Evolutionary conservation across 108 stramenopile genomes (phyloP).

Genomic region (Pseudonitzschia delicatissima): DNA sequence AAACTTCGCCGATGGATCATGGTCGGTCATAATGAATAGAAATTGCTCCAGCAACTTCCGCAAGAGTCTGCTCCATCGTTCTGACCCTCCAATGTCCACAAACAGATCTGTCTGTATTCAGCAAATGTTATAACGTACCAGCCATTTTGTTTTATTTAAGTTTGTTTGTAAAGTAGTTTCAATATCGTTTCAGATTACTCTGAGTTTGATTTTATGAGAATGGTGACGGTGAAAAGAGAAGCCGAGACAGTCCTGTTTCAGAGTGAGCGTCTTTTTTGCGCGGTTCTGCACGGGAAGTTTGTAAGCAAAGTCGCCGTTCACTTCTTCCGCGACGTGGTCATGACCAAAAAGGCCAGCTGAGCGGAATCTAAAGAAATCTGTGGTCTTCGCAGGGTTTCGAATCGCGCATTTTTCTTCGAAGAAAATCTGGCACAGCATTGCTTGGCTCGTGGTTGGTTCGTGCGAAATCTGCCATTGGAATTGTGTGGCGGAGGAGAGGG

Average conservation of each 20-base stretch:
- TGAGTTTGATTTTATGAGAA: constrained; percentile 11
- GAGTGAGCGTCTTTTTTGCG: not conserved
- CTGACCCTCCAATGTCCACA: no score
- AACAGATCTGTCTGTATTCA: no score
- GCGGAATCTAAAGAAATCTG: no score
- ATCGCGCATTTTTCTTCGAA: not conserved
- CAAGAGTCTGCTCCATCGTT: no score
- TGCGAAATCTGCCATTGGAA: no score
- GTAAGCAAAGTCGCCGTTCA: no score
- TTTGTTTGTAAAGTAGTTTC: not conserved
- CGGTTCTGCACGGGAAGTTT: not conserved
- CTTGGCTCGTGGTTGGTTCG: not conserved
- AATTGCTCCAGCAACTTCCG: no score
- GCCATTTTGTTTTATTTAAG: not conserved
- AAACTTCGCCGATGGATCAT: no score
- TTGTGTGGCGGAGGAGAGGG: constrained; percentile 1
- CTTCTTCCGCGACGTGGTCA: not conserved
- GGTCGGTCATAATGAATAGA: no score
- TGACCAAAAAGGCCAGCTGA: no score
- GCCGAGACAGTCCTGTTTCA: not conserved
- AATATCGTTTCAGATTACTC: constrained; percentile 2
- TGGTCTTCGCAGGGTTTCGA: no score
- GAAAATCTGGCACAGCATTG: not conserved
- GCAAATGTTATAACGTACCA: not conserved
- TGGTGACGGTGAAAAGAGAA: not conserved